Conservation (phyloP, 176 grass and related monocot genomes). For the Bolboschoenus planiculmis region DNA sequence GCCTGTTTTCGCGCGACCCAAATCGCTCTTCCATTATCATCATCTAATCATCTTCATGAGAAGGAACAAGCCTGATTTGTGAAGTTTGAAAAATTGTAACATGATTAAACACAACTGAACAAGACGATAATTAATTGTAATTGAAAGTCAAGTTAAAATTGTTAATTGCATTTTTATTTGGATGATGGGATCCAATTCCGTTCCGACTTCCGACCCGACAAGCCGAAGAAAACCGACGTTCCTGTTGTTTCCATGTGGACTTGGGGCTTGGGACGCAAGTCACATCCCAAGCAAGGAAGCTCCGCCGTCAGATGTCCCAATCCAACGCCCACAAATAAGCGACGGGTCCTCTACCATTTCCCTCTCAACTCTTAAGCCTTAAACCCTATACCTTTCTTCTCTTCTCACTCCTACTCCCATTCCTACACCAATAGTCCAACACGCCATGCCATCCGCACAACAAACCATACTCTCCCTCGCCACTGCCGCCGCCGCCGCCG, state of each 20-base stretch:
- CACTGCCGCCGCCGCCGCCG: constrained; percentile 9
- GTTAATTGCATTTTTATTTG: background rate
- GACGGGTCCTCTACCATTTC: background rate
- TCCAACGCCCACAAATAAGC: constrained; percentile 15
- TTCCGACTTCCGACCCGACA: background rate
- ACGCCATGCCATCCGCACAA: constrained; percentile 16
- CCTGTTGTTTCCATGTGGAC: background rate
- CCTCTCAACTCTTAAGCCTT: background rate
- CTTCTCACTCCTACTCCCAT: background rate
- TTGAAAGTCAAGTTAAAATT: no score
- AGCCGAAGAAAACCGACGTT: background rate
- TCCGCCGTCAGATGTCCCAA: background rate
- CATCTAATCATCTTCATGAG: no score
- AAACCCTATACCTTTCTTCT: constrained; percentile 14
- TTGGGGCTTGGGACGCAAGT: constrained; percentile 25
- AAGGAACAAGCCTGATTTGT: no score
- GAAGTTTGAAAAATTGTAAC: no score
- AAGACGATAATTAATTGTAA: no score
- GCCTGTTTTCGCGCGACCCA: no score
- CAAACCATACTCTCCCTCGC: constrained; percentile 7
- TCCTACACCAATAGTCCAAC: no score
- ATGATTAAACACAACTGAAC: no score
- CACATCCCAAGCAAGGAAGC: background rate
- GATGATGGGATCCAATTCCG: background rate
- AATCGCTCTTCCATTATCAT: no score